phyloP scores from a whole-genome alignment of 495 filamentous ascomycete genomes.

The Pseudotulostoma volvatum region DNA sequence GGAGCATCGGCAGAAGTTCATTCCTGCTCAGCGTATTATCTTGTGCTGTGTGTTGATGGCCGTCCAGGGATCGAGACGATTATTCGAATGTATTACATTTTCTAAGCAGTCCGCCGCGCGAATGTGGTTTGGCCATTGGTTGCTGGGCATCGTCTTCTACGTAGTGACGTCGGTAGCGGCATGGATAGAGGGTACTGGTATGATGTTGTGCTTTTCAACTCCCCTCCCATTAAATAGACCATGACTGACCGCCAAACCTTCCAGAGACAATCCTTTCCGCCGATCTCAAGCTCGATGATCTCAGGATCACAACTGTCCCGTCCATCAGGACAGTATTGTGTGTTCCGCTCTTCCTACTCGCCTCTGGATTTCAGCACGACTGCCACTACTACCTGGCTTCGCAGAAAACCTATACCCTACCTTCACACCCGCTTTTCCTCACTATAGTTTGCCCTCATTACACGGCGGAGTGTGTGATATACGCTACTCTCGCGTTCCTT shows the following conservation, averaged over 20 bases:
- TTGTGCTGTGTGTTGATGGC: constrained; percentile 54
- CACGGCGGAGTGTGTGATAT: constrained; percentile 70
- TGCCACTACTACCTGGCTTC: constrained; percentile 67
- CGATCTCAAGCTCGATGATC: constrained; percentile 14
- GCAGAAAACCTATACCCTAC: constrained; percentile 73
- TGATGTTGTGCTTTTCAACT: constrained; percentile 9
- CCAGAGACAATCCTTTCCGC: constrained; percentile 18
- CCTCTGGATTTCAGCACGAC: constrained; percentile 63
- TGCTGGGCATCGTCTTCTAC: constrained; percentile 68
- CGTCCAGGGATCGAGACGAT: constrained; percentile 54
- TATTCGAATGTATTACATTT: constrained; percentile 53
- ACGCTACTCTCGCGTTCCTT: constrained; percentile 57
- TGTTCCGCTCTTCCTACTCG: constrained; percentile 50
- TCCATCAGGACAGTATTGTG: constrained; percentile 43
- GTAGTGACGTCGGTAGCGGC: constrained; percentile 49
- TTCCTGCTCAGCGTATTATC: constrained; percentile 49
- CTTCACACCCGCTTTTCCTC: constrained; percentile 52
- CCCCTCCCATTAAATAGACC: constrained; percentile 3
- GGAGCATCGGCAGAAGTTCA: constrained; percentile 26
- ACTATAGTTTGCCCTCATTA: constrained; percentile 78
- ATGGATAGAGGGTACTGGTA: constrained; percentile 79
- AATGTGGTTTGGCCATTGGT: constrained; percentile 77
- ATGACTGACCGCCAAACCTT: constrained; percentile 8
- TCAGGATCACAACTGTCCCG: constrained; percentile 28
- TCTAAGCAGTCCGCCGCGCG: constrained; percentile 47